Percentiles rank a stretch among this genome's conserved stretches.
Conservation (phyloP, 495 filamentous ascomycete species). For the Trichoderma orchidacearum region DNA sequence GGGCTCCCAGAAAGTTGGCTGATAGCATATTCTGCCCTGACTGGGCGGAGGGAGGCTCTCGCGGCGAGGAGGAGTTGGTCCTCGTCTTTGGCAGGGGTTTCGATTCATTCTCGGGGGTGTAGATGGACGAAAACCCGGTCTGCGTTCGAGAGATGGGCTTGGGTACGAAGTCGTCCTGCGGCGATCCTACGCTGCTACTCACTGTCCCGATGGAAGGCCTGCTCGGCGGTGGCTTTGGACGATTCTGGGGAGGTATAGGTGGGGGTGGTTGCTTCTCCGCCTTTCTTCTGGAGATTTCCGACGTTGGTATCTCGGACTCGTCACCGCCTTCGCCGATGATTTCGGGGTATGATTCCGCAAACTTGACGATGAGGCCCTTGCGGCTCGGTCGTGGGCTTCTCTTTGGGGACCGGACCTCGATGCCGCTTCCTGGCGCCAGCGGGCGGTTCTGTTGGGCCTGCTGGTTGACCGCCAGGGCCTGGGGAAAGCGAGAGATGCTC, state of each 20-base stretch:
- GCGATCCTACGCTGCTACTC: slow-evolving; percentile 4
- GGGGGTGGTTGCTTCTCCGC: slow-evolving; percentile 15
- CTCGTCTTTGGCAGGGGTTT: slow-evolving; percentile 1
- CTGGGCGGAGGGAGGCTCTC: not conserved
- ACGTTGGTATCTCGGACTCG: slow-evolving; percentile 54
- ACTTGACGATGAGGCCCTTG: slow-evolving; percentile 59
- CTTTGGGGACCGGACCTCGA: slow-evolving; percentile 12
- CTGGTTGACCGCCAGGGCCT: slow-evolving; percentile 20
- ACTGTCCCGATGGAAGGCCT: slow-evolving; percentile 8
- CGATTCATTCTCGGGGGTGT: slow-evolving; percentile 10
- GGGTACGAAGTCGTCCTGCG: slow-evolving; percentile 19
- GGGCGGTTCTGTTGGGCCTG: slow-evolving; percentile 16
- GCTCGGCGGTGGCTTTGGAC: slow-evolving; percentile 5
- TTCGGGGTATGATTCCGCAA: slow-evolving; percentile 51
- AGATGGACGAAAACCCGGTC: slow-evolving; percentile 27
- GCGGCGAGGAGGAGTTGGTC: not conserved
- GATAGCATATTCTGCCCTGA: too few species aligned
- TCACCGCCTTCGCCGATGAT: slow-evolving; percentile 83
- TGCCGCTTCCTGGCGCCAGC: slow-evolving; percentile 11
- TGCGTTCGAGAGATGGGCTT: slow-evolving; percentile 30
- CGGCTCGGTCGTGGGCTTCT: slow-evolving; percentile 13
- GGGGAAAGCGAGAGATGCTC: slow-evolving; percentile 27
- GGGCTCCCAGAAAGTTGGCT: not conserved
- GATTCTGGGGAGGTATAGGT: slow-evolving; percentile 9
- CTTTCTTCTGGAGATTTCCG: slow-evolving; percentile 49